These are phyloP conservation scores for Penicillium maclennaniae DNA, from an alignment of 495 filamentous ascomycete species.

Conservation along the genomic window DNA sequence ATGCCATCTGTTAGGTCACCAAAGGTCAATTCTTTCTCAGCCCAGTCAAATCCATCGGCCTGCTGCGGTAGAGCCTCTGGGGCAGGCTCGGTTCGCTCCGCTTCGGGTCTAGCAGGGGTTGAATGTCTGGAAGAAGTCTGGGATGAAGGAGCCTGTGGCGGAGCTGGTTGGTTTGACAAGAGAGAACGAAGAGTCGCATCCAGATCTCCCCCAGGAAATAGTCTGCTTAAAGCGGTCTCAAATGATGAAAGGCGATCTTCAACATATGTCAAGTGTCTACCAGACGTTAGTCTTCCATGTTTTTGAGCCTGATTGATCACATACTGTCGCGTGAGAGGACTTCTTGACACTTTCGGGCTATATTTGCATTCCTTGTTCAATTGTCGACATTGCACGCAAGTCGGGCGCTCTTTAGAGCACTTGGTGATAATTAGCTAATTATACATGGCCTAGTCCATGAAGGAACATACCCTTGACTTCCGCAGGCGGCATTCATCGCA, in stretches of 20 bases:
- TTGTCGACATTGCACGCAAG: conserved; percentile 43
- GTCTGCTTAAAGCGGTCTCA: conserved; percentile 41
- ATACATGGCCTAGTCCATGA: neutral
- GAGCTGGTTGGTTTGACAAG: conserved; percentile 37
- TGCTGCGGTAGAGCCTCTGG: conserved; percentile 46
- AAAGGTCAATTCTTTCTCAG: conserved; percentile 43
- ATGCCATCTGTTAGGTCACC: conserved; percentile 50
- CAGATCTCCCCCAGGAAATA: conserved; percentile 45
- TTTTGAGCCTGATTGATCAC: conserved; percentile 6
- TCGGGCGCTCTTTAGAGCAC: conserved; percentile 49
- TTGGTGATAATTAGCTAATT: conserved; percentile 14
- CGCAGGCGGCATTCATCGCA: conserved; percentile 50
- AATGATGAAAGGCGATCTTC: conserved; percentile 46
- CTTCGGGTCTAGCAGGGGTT: conserved; percentile 35
- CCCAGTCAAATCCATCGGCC: conserved; percentile 53
- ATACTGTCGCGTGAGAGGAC: conserved; percentile 47
- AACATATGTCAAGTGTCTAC: conserved; percentile 46
- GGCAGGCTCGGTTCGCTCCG: conserved; percentile 36
- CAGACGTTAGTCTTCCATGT: conserved; percentile 7
- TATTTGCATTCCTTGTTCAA: conserved; percentile 47
- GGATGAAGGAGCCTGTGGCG: conserved; percentile 32
- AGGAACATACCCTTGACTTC: conserved; percentile 43
- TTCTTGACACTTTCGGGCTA: conserved; percentile 45
- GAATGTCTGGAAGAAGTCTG: conserved; percentile 41
- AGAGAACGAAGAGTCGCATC: conserved; percentile 45